A percentile compares a stretch with the other conserved stretches of the same genome.
phyloP scores from a whole-genome alignment of 2,329 filamentous ascomycete species.

The Lachnum nothofagi region DNA sequence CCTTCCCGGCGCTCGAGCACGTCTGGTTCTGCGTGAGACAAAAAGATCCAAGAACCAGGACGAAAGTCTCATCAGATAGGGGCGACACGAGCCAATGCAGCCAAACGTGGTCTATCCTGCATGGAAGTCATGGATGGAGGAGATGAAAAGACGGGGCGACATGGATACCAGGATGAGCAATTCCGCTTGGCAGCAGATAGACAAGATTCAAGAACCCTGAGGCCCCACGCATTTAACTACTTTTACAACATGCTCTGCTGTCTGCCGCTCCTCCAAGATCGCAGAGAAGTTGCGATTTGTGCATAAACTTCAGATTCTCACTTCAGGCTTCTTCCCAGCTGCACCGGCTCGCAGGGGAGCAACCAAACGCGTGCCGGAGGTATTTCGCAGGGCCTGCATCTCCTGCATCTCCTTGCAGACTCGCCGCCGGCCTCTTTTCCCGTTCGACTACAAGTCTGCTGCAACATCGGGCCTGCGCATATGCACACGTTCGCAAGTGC shows the following conservation, averaged over 20 bases:
- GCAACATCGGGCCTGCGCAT: slow-evolving; percentile 1
- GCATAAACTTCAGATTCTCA: not conserved
- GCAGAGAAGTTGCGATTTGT: not conserved
- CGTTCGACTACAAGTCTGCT: not conserved
- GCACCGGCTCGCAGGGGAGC: too few relatives aligned
- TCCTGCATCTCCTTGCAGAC: not conserved
- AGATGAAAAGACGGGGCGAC: too few relatives aligned
- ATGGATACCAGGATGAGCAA: too few relatives aligned
- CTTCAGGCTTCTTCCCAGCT: too few relatives aligned
- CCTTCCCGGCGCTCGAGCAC: not conserved
- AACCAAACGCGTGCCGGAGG: not conserved
- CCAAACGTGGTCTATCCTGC: too few relatives aligned
- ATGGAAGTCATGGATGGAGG: too few relatives aligned
- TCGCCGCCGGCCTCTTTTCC: not conserved
- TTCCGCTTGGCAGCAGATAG: too few relatives aligned
- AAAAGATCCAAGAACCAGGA: not conserved
- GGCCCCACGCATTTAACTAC: too few relatives aligned
- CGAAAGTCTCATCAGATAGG: not conserved
- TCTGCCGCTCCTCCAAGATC: not conserved
- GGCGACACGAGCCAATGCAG: not conserved
- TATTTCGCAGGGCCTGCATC: not conserved
- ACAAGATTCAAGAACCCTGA: too few relatives aligned
- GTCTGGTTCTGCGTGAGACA: not conserved
- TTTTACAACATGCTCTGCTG: too few relatives aligned
- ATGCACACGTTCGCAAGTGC: slow-evolving; percentile 4